phyloP scores from a whole-genome alignment of 1,284 basidiomycete genomes.

The Moniliophthora roreri region DNA sequence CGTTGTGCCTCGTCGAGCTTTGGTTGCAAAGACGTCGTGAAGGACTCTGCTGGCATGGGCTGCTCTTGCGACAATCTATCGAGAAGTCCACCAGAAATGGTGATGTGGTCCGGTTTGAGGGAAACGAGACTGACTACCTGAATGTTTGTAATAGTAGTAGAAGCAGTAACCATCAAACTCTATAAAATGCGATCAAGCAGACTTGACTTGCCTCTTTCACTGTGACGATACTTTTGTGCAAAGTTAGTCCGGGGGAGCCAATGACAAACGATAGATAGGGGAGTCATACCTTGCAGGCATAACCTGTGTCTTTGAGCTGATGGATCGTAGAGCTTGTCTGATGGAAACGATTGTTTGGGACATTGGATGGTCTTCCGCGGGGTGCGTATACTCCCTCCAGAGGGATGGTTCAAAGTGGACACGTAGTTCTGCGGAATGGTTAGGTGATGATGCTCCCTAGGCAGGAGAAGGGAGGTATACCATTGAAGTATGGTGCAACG shows the following conservation, averaged over 20 bases:
- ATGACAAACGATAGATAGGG: not conserved
- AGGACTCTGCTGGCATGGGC: constrained; percentile 19
- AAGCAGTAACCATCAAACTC: not conserved
- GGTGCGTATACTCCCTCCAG: constrained; percentile 42
- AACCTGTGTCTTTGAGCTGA: constrained; percentile 42
- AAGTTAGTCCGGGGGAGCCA: not conserved
- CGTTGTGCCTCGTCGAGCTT: not conserved
- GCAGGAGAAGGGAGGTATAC: constrained; percentile 22
- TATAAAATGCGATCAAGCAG: not conserved
- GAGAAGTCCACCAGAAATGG: constrained; percentile 43
- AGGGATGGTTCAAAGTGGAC: constrained; percentile 43
- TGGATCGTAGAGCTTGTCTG: constrained; percentile 34
- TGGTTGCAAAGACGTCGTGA: constrained; percentile 6
- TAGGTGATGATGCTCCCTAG: not conserved
- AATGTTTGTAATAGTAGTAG: not conserved
- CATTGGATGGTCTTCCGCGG: constrained; percentile 44
- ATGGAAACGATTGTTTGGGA: constrained; percentile 36
- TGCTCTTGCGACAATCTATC: constrained; percentile 36
- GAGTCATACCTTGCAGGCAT: constrained; percentile 48
- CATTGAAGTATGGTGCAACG: constrained; percentile 51
- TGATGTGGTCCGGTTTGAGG: constrained; percentile 45
- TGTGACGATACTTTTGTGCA: constrained; percentile 38
- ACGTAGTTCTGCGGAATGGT: constrained; percentile 36
- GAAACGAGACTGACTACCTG: constrained; percentile 43
- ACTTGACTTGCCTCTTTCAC: constrained; percentile 33